These are phyloP conservation scores for Pleurotus tuber-regium DNA, from an alignment of 768 basidiomycete species.

Conservation along the genomic window DNA sequence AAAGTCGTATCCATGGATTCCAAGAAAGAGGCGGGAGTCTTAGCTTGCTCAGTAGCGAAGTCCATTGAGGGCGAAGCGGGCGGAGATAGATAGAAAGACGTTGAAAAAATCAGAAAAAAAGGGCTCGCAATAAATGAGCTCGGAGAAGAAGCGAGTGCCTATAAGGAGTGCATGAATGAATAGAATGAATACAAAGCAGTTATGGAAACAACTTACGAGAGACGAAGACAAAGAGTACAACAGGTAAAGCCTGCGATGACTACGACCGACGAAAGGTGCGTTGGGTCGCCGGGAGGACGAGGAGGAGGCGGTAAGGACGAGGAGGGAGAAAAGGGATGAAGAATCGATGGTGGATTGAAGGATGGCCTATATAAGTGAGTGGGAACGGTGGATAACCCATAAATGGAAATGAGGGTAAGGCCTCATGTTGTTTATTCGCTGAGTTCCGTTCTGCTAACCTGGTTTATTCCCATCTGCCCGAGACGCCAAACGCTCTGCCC, in stretches of 20 bases:
- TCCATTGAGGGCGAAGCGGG: conserved; percentile 40
- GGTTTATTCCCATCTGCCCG: conserved; percentile 8
- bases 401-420: conserved; percentile 5
- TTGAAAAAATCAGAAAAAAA: conserved; percentile 25
- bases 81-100: conserved; percentile 27
- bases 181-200: conserved; percentile 31
- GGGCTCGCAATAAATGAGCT: conserved; percentile 20
- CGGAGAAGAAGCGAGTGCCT: conserved; percentile 25
- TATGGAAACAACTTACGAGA: conserved; percentile 29
- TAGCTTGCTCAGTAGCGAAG: conserved; percentile 36
- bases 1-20: conserved; percentile 43
- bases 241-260: conserved; percentile 12
- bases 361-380: conserved; percentile 14
- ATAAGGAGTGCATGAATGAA: conserved; percentile 22
- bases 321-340: conserved; percentile 21
- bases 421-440: conserved; percentile 12
- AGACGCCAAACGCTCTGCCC: conserved; percentile 6
- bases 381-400: conserved; percentile 13
- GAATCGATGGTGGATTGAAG: conserved; percentile 22
- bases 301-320: conserved; percentile 21
- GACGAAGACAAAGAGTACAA: conserved; percentile 18
- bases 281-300: conserved; percentile 5
- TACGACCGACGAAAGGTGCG: conserved; percentile 16
- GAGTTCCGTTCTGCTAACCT: conserved; percentile 9
- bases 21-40: conserved; percentile 44